Percentiles rank a stretch among this genome's conserved stretches.
Conservation (phyloP, 768 basidiomycete genomes). For the Auricularia heimuer region DNA sequence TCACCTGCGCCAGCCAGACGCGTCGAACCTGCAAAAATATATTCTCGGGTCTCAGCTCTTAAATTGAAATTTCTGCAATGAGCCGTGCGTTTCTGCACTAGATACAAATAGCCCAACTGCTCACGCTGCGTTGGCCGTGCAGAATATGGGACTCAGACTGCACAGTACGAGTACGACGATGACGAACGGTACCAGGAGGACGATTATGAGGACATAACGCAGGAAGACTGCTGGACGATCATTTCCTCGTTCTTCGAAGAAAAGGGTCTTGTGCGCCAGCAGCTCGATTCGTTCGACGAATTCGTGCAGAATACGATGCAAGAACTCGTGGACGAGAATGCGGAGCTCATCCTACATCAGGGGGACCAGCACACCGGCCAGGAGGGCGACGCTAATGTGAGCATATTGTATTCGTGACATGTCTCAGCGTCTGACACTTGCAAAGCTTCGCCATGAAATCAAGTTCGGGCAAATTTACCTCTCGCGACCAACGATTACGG, state of each 20-base stretch:
- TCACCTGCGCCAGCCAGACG: too few relatives aligned
- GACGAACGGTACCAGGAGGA: constrained; percentile 24
- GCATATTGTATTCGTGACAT: constrained; percentile 29
- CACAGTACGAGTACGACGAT: constrained; percentile 24
- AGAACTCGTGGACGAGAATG: constrained; percentile 93
- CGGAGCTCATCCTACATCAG: constrained; percentile 94
- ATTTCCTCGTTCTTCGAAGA: constrained; percentile 95
- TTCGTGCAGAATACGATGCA: constrained; percentile 99
- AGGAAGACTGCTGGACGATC: constrained; percentile 92
- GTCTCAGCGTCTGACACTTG: constrained; percentile 1
- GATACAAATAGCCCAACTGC: too few relatives aligned
- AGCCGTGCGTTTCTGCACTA: too few relatives aligned
- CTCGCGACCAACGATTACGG: constrained; percentile 87
- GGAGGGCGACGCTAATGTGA: constrained; percentile 35
- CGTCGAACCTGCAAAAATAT: too few relatives aligned
- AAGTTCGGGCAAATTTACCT: constrained; percentile 97
- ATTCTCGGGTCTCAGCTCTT: too few relatives aligned
- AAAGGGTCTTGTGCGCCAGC: constrained; percentile 95
- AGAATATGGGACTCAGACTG: background rate
- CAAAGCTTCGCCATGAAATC: constrained; percentile 84
- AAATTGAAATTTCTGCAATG: too few relatives aligned
- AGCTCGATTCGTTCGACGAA: constrained; percentile 96
- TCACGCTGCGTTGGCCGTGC: background rate
- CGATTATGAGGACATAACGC: constrained; percentile 72
- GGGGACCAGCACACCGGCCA: constrained; percentile 92